These are phyloP conservation scores for Aegilops speltoides DNA, from an alignment of 176 grass and related monocot genomes.

Conservation along the genomic window DNA sequence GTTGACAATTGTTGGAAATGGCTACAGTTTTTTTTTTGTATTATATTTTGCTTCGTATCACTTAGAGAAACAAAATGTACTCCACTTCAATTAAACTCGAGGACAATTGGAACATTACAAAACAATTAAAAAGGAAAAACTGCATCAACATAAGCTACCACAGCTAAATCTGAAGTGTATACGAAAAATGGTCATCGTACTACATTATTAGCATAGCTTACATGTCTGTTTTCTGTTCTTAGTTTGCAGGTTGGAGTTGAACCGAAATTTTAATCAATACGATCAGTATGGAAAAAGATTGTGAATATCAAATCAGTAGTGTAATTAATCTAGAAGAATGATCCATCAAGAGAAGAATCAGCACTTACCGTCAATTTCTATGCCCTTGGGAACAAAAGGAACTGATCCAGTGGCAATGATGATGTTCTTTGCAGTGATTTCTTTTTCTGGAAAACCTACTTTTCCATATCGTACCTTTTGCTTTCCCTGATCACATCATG, in stretches of 20 bases:
- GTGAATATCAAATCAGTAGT: not conserved
- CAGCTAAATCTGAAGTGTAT: not conserved
- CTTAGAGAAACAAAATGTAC: constrained; percentile 6
- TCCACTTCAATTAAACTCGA: constrained; percentile 22
- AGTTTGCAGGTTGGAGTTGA: not conserved
- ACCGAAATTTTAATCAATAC: not conserved
- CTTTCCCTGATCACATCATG: constrained; percentile 57
- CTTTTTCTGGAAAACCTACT: constrained; percentile 74
- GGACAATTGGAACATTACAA: not conserved
- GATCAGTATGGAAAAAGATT: not conserved
- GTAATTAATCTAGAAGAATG: constrained; percentile 27
- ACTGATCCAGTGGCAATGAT: constrained; percentile 94
- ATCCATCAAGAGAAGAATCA: constrained; percentile 24
- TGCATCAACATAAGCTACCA: constrained; percentile 6
- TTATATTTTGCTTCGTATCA: not conserved
- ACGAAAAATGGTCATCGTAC: not conserved
- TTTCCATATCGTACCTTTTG: constrained; percentile 87
- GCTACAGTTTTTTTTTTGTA: not conserved
- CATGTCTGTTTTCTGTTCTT: not conserved
- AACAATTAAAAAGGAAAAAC: not conserved
- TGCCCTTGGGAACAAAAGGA: constrained; percentile 97
- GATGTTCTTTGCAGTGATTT: constrained; percentile 82
- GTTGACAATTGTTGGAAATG: not conserved
- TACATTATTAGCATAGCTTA: constrained; percentile 3
- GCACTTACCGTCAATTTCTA: constrained; percentile 85